These are phyloP conservation scores for Alnus glutinosa DNA, from an alignment of 306 rosid species.

Conservation along the genomic window DNA sequence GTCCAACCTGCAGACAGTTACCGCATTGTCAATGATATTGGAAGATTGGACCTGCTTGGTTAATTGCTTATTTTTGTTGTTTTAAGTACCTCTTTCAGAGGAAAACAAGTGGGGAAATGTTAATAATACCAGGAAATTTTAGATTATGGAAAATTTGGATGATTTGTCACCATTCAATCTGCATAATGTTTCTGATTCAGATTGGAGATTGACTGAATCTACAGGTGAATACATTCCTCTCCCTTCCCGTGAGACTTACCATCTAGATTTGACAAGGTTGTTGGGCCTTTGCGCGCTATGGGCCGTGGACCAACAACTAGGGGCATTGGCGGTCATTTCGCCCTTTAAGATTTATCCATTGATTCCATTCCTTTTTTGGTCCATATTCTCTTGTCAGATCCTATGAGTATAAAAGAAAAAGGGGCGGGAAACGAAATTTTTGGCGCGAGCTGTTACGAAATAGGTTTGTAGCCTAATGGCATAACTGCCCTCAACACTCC, in stretches of 20 bases:
- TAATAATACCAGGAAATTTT: background rate
- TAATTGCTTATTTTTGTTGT: conserved; percentile 19
- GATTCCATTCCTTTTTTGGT: no score
- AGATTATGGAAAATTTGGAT: no score
- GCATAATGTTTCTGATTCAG: background rate
- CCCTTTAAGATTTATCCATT: no score
- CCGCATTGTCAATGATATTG: conserved; percentile 53
- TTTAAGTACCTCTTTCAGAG: conserved; percentile 23
- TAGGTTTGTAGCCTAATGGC: background rate
- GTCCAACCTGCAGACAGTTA: conserved; percentile 79
- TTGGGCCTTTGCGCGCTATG: background rate
- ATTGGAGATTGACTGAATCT: background rate
- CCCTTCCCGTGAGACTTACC: no score
- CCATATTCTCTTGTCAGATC: background rate
- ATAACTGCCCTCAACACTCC: background rate
- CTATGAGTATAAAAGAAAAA: background rate
- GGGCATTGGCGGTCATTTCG: background rate
- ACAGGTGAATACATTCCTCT: no score
- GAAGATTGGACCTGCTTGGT: background rate
- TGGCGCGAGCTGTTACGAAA: background rate
- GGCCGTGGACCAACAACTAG: background rate
- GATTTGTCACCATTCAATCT: no score
- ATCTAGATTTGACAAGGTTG: background rate
- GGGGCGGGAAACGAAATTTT: conserved; percentile 24
- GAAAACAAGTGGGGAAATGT: background rate